Conservation (phyloP, 2,329 filamentous ascomycete genomes). For the Trichoderma breve region DNA sequence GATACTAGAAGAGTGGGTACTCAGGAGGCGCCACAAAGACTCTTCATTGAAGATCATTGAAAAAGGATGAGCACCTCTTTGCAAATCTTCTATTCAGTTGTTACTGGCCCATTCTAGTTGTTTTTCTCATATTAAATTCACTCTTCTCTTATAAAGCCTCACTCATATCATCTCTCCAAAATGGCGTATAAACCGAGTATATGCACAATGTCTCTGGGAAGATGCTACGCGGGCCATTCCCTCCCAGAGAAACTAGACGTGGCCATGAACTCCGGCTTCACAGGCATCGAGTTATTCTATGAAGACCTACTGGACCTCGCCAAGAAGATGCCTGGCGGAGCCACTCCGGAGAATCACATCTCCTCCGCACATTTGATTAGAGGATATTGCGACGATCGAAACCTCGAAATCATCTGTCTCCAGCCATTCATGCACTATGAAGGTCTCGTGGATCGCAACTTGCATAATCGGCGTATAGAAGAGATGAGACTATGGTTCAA, state of each 20-base stretch:
- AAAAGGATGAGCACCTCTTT: neutral
- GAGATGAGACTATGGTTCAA: conserved; percentile 69
- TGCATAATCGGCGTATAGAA: conserved; percentile 56
- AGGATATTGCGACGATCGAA: conserved; percentile 54
- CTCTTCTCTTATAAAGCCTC: neutral
- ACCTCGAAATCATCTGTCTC: conserved; percentile 60
- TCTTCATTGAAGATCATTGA: neutral
- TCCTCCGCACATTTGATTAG: conserved; percentile 57
- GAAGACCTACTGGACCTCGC: conserved; percentile 69
- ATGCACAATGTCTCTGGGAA: conserved; percentile 73
- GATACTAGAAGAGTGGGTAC: neutral
- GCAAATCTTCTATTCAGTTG: neutral
- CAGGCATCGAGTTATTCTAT: conserved; percentile 73
- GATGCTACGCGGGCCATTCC: conserved; percentile 64
- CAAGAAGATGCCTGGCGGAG: conserved; percentile 41
- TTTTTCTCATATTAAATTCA: neutral
- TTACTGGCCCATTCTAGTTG: neutral
- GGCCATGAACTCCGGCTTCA: conserved; percentile 62
- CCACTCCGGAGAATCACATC: conserved; percentile 45
- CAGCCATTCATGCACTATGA: conserved; percentile 80
- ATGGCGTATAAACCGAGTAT: conserved; percentile 56
- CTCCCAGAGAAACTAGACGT: conserved; percentile 66
- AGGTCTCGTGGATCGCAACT: conserved; percentile 62
- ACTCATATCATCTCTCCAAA: neutral
- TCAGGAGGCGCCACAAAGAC: neutral